These are phyloP conservation scores for Phaseolus lunatus DNA, from an alignment of 306 rosid genomes.

Conservation along the genomic window DNA sequence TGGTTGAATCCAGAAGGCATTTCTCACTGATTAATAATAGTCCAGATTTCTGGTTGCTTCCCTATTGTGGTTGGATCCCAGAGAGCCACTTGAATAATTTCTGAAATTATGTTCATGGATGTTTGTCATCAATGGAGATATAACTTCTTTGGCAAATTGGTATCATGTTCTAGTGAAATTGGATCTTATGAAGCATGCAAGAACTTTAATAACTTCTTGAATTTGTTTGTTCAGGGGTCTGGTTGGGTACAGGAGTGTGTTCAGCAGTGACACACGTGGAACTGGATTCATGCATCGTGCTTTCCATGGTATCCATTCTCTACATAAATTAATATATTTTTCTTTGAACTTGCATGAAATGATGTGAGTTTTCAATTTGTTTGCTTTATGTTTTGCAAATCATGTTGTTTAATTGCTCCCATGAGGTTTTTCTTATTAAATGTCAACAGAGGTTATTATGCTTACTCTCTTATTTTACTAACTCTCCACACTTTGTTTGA, in stretches of 20 bases:
- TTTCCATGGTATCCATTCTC: constrained; percentile 71
- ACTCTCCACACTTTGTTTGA: constrained; percentile 7
- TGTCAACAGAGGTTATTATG: constrained; percentile 14
- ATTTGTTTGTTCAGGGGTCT: constrained; percentile 80
- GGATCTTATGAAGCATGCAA: constrained; percentile 33
- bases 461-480: neutral
- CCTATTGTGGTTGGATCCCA: constrained; percentile 23
- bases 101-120: neutral
- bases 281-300: constrained; percentile 99
- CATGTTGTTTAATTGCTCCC: constrained; percentile 28
- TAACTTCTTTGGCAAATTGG: neutral
- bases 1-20: constrained; percentile 16
- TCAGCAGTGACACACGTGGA: constrained; percentile 99
- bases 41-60: constrained; percentile 19
- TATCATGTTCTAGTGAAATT: constrained; percentile 26
- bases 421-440: constrained; percentile 21
- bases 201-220: constrained; percentile 33
- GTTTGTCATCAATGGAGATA: constrained; percentile 17
- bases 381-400: constrained; percentile 33
- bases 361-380: neutral
- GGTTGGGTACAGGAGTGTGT: constrained; percentile 98
- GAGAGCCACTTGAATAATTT: constrained; percentile 28
- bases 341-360: constrained; percentile 27
- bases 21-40: neutral
- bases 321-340: neutral